Evolutionary conservation across 768 basidiomycete species (phyloP), one percentile per base, ranked within the genome.

Genomic region (Pleurotus eryngii): DNA sequence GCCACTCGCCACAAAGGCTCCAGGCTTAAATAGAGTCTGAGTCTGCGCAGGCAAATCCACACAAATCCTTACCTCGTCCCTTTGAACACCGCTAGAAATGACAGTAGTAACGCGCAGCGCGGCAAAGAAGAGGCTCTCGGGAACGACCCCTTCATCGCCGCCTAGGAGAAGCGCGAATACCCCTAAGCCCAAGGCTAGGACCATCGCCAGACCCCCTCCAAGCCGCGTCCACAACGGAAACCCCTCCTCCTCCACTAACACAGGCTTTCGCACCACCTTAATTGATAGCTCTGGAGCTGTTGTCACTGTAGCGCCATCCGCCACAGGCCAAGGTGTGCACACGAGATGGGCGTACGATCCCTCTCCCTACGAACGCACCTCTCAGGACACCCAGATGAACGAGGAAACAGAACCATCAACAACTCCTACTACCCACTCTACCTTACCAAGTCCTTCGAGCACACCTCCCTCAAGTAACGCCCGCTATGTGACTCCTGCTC

Each of bases 251-350:
- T 49, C 15, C 47, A 24, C 47, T 3, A n/a, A 11, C 37, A 26
- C 49, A 9, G 15, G 14, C 14, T 40, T 54, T 24, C 51, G 39
- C 17, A 54, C 51, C n/a, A 30, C 51, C 20, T 24, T 54, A 6
- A 40, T 54, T 12, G 51, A 42, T n/a, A 39, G 45, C 54, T 11
- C 35, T 3, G 53, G 39, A 11, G 48, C 43, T 9, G 42, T 46
- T 14, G 18, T 55, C 37, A 59, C 53, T n/a, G 53, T 59, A 18
- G 37, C 20, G 9, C 53, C 58, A 17, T 59, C 58, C 7, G 58
- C 58, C 1, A 59, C 58, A 9, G 58, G 58, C 7, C 53, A 59
- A 39, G 58, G 53, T 35, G 48, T 55, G 6, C 58, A 59, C 37
- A 59, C 54, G 7, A 42, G 53, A 15, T 59, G 58, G 58, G 12